Percentiles rank a stretch among this genome's conserved stretches.
Conservation (phyloP, 140 eudicot genomes). For the Anethum foeniculum region DNA sequence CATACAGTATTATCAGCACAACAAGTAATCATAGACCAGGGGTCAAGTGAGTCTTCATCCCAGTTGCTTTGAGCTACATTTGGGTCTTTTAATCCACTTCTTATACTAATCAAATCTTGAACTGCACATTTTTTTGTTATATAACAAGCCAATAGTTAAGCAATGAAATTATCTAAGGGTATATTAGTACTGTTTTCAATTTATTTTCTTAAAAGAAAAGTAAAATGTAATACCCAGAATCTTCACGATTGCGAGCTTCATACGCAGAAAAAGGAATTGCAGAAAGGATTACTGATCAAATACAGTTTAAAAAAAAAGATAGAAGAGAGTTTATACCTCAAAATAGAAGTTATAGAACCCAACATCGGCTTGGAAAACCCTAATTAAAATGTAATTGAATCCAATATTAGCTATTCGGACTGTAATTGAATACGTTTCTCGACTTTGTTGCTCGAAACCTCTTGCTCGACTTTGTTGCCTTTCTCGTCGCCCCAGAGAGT, state of each 20-base stretch:
- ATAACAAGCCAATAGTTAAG: not conserved
- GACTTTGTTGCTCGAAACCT: no score
- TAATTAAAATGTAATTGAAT: no score
- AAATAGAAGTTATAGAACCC: no score
- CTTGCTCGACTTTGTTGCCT: no score
- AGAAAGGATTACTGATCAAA: no score
- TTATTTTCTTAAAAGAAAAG: not conserved
- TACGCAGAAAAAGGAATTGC: conserved; percentile 32
- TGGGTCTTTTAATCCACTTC: conserved; percentile 52
- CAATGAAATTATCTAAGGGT: not conserved
- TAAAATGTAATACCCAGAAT: conserved; percentile 27
- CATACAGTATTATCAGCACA: conserved; percentile 76
- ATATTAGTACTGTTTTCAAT: not conserved
- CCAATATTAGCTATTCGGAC: no score
- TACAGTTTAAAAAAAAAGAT: no score
- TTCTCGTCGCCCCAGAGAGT: no score
- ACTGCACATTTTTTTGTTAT: conserved; percentile 27
- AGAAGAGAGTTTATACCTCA: no score
- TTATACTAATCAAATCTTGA: conserved; percentile 51
- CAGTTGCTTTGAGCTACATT: conserved; percentile 77
- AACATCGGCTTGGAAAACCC: no score
- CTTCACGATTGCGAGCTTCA: conserved; percentile 82
- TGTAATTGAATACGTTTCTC: no score
- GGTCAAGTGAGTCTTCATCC: conserved; percentile 96
- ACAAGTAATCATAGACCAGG: conserved; percentile 98